Evolutionary conservation across 1,284 basidiomycete genomes (phyloP).

Genomic region (Austropuccinia psidii): DNA sequence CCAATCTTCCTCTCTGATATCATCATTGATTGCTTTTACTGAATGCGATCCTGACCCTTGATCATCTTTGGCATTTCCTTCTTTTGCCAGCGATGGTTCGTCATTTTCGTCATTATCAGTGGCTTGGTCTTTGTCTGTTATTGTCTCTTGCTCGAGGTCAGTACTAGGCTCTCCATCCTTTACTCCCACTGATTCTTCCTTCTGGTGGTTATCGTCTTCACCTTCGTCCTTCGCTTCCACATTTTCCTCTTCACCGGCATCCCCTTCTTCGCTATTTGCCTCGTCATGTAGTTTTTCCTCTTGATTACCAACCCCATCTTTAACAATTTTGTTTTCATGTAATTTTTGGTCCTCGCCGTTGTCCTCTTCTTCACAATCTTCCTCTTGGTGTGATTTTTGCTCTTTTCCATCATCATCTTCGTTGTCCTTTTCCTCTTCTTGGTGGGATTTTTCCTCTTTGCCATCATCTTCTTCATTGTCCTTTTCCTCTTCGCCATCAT

Average conservation of each 20-base stretch:
- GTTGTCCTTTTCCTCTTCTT: slow-evolving; percentile 51
- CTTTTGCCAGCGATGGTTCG: background rate
- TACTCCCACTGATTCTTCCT: too few relatives aligned
- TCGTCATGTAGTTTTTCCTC: slow-evolving; percentile 16
- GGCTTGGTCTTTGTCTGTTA: too few relatives aligned
- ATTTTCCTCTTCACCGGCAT: background rate
- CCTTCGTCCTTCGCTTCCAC: slow-evolving; percentile 10
- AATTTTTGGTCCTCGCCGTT: slow-evolving; percentile 44
- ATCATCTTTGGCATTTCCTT: background rate
- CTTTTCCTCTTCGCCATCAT: slow-evolving; percentile 7
- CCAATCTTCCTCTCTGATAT: background rate
- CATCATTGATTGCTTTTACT: background rate
- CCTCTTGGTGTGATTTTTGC: slow-evolving; percentile 46
- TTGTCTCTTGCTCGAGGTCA: too few relatives aligned
- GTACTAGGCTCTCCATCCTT: too few relatives aligned
- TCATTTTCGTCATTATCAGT: background rate
- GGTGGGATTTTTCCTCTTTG: too few relatives aligned
- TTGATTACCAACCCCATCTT: slow-evolving; percentile 30
- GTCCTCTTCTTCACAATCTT: slow-evolving; percentile 48
- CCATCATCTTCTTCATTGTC: background rate
- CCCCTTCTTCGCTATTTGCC: background rate
- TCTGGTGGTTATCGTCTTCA: slow-evolving; percentile 5
- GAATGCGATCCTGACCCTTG: background rate
- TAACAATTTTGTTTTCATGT: background rate
- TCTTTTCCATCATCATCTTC: slow-evolving; percentile 49